These are phyloP conservation scores for Neofusicoccum parvum DNA, from an alignment of 2,329 filamentous ascomycete genomes.

Conservation along the genomic window DNA sequence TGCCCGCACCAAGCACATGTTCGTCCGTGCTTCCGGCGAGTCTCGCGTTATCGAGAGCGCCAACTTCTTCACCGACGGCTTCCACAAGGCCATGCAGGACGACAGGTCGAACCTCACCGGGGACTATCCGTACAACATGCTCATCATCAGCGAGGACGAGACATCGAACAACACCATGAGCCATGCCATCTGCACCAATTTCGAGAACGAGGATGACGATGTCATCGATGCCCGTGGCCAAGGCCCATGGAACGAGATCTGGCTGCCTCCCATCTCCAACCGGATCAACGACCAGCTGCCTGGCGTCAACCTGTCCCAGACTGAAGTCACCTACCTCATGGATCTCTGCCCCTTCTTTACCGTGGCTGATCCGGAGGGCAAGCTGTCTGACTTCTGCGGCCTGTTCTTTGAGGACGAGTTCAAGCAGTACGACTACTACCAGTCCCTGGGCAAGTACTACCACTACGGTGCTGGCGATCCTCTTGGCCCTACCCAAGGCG, in stretches of 20 bases:
- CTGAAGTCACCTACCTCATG: constrained; percentile 75
- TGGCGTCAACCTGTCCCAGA: constrained; percentile 64
- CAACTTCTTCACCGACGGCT: constrained; percentile 73
- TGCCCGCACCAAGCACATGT: constrained; percentile 61
- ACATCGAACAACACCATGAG: constrained; percentile 80
- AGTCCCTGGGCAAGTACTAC: constrained; percentile 83
- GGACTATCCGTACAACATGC: constrained; percentile 55
- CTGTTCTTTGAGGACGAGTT: constrained; percentile 77
- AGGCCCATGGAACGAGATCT: constrained; percentile 61
- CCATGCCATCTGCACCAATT: constrained; percentile 70
- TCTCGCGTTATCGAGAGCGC: constrained; percentile 75
- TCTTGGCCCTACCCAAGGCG: constrained; percentile 80
- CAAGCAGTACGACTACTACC: constrained; percentile 77
- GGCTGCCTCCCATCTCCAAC: constrained; percentile 67
- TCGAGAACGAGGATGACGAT: constrained; percentile 63
- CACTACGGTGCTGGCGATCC: constrained; percentile 75
- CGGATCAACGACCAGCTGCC: constrained; percentile 70
- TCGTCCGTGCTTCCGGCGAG: constrained; percentile 71
- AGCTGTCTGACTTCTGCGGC: constrained; percentile 70
- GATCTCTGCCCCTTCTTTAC: constrained; percentile 86
- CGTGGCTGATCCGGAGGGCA: constrained; percentile 58
- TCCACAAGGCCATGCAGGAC: constrained; percentile 47
- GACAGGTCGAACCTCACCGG: constrained; percentile 41
- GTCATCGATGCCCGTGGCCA: constrained; percentile 54
- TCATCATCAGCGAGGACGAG: constrained; percentile 69